Conservation (phyloP, 225 moss, liverwort and hornwort genomes). For the Bryoerythrophyllum caledonicum region DNA sequence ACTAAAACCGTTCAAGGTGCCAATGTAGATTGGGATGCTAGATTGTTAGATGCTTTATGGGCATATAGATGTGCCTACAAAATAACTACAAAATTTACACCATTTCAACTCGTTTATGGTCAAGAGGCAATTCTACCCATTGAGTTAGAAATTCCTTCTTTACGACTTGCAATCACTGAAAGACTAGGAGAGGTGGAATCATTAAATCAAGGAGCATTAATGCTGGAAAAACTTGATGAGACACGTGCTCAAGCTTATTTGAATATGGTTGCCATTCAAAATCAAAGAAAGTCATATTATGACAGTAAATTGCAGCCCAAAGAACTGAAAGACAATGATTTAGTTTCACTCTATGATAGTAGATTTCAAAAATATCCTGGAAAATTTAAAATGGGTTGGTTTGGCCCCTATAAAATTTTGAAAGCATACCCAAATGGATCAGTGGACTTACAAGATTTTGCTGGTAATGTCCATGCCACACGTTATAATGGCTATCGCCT, state of each 20-base stretch:
- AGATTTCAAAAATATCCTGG: not conserved
- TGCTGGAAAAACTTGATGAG: not conserved
- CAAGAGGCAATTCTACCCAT: not conserved
- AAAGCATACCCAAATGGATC: not conserved
- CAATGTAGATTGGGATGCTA: too few species aligned
- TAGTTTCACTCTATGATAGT: not conserved
- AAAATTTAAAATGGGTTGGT: not conserved
- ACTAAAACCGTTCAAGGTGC: too few species aligned
- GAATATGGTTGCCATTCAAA: not conserved
- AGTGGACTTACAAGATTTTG: not conserved
- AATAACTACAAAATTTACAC: not conserved
- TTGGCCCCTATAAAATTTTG: not conserved
- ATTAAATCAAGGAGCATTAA: rapidly evolving
- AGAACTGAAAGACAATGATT: not conserved
- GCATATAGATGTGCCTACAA: not conserved
- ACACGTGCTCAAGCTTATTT: not conserved
- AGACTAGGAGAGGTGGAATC: not conserved
- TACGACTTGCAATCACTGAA: not conserved
- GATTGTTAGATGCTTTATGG: not conserved
- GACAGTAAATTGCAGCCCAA: not conserved
- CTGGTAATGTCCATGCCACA: rapidly evolving
- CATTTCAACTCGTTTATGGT: not conserved
- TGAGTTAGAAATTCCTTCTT: not conserved
- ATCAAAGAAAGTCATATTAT: not conserved
- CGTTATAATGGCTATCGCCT: not conserved